A percentile compares a stretch with the other conserved stretches of the same genome.
phyloP scores from a whole-genome alignment of 306 rosid genomes.

The Pterocarpus santalinus region DNA sequence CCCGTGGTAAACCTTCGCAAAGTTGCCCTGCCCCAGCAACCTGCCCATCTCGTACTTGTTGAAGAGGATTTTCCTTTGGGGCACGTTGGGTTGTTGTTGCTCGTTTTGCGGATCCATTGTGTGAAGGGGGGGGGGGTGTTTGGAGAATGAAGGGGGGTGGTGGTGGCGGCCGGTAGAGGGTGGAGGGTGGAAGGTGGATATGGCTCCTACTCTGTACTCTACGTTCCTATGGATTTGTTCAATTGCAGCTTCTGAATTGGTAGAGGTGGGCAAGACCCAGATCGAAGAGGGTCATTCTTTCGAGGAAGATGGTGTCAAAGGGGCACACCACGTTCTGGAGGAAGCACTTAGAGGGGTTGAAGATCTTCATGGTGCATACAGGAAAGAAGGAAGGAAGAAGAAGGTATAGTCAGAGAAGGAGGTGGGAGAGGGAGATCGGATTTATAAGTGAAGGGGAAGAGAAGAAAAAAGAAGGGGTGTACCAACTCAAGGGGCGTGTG shows the following conservation, averaged over 20 bases:
- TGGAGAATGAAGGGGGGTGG: not conserved
- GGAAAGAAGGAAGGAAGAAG: not conserved
- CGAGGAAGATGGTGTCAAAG: slow-evolving; percentile 47
- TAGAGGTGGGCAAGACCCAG: slow-evolving; percentile 40
- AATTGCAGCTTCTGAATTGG: slow-evolving; percentile 29
- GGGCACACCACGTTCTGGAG: slow-evolving; percentile 52
- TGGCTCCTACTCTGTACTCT: too few relatives aligned
- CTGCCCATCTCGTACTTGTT: slow-evolving; percentile 82
- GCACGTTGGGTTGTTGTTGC: not conserved
- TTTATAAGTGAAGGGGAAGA: not conserved
- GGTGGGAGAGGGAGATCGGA: not conserved
- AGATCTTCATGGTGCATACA: slow-evolving; percentile 52
- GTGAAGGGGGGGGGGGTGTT: too few relatives aligned
- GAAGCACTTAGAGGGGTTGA: slow-evolving; percentile 32
- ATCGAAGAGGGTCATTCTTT: slow-evolving; percentile 16
- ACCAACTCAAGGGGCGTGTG: not conserved
- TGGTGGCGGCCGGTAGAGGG: too few relatives aligned
- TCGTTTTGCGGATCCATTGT: slow-evolving; percentile 31
- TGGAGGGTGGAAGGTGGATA: too few relatives aligned
- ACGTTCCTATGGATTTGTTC: not conserved
- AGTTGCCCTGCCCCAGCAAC: slow-evolving; percentile 75
- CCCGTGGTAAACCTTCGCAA: slow-evolving; percentile 76
- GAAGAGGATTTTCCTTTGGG: slow-evolving; percentile 56
- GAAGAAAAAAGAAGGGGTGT: not conserved
- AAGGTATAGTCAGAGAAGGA: not conserved